These are phyloP conservation scores for Ziziphus jujuba DNA, from an alignment of 306 rosid species.

Conservation along the genomic window DNA sequence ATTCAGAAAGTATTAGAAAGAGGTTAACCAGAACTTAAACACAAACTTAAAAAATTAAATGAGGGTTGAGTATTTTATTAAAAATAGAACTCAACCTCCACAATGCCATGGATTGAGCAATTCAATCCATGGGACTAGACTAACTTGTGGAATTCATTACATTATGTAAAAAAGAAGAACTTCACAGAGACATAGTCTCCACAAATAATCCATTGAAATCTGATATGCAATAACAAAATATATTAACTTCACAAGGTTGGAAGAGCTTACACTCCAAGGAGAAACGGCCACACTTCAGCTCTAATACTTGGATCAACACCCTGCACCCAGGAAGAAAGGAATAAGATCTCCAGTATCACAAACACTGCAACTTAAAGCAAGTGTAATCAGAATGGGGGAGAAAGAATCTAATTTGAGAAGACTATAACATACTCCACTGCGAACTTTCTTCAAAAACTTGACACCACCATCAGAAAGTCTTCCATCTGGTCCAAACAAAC, in stretches of 20 bases:
- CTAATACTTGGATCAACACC: conserved; percentile 29
- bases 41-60: neutral
- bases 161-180: too few species aligned
- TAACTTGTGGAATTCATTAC: too few species aligned
- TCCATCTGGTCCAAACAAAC: conserved; percentile 26
- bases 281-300: conserved; percentile 33
- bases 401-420: neutral
- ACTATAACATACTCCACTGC: conserved; percentile 23
- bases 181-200: too few species aligned
- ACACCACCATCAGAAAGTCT: conserved; percentile 26
- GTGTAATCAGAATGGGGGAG: neutral
- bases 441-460: conserved; percentile 31
- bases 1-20: neutral
- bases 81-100: too few species aligned
- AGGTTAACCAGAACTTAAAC: neutral
- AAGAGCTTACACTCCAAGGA: conserved; percentile 29
- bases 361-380: neutral
- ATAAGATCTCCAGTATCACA: neutral
- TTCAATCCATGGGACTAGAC: too few species aligned
- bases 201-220: neutral
- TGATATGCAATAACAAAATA: neutral
- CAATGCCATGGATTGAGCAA: too few species aligned
- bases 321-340: conserved; percentile 9
- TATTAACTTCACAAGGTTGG: neutral
- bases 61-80: too few species aligned